Evolutionary conservation across 106 monocot genomes (phyloP), one percentile per base, ranked within the genome.

Genomic region (Dendrobium officinale): DNA sequence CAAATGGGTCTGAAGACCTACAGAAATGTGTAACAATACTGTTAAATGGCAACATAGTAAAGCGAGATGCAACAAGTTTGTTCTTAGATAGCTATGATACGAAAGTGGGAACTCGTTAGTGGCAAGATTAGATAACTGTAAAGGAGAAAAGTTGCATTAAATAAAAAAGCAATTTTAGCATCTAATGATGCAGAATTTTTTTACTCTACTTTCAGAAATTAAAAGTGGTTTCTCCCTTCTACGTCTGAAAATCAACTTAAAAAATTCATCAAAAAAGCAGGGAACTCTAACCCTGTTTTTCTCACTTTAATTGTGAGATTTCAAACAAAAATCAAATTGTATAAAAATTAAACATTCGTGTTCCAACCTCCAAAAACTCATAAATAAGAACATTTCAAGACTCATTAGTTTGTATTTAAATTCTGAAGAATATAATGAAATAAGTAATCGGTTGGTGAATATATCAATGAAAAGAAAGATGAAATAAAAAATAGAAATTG

Each of bases 1-100:
- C 97, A 83, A 97, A 97, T 42, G 94, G 90, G 48, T 97, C 97
- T 27, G 77, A 77, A 76, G 42, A 72, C 82, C 92, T 94, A 64
- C 43, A 33, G 59, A 72, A 26, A 82, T n/a, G 74, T 26, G 55
- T 41, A 51, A 24, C 44, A 22, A 26, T 13, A 51, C 10, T 9
- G 22, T 16, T 10, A 75, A 75, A 75, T 2, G 44, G 7, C 7
- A 11, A 75, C 47, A 37, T 37, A 37, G 37, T 37, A n/a, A 75
- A 75, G 42, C 22, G 48, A 22, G 24, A 75, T 75, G 43, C 43
- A 22, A 45, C 7, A 2, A 75, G 20, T 45, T 45, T 45, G 6
- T 64, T 64, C 24, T 44, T 16, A 72, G 15, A 72, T 16, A 72
- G 24, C 15, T 70, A 40, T 72, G 37, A 72, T 72, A 72, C 8